Evolutionary conservation across 1,284 basidiomycete genomes (phyloP), one percentile per base, ranked within the genome.

Genomic region (Pisolithus thermaeus): DNA sequence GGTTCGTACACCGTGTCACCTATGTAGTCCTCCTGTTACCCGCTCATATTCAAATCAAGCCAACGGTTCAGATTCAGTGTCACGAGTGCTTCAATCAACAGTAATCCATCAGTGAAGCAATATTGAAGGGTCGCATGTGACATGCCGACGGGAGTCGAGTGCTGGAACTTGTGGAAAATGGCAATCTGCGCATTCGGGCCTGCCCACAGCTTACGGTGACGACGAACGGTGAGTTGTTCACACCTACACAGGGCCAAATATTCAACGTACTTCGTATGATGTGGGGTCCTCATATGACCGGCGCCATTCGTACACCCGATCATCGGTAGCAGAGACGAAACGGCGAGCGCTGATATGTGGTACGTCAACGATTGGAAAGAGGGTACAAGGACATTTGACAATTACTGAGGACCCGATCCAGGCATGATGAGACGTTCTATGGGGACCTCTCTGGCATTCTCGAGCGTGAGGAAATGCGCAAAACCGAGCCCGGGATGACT

Each of bases 11-110:
- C 63, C 47, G 41, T 49, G 22, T 51, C 38, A 30, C 25, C 37
- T 53, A 35, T 35, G 32, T 16, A 35, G 32, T 14, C 36, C 51
- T 52, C 52, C 25, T 28, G 42, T 18, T 54, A 52, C 52, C 45
- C 50, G 37, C 70, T 67, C 52, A 73, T 73, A 60, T 71, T 74
- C 62, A 72, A 66, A 66, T 87, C 86, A 62, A 88, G 68, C 84
- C 84, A 89, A 52, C 85, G 76, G 66, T 87, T 87, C 56, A 90
- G 68, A 61, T 77, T 80, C 46, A 90, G 72, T 7, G 87, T 75
- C 37, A 89, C 66, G 52, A 88, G 69, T 6, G 76, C 74, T 63
- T 87, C 78, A 14, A 84, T 72, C 56, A 89, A 67, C 47, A 88
- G 75, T 37, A 69, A 59, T 52, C 80, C 79, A 49, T 84, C 72